Base-by-base conservation (phyloP, 2,329 filamentous ascomycete species). In the Dactylellina sp. region DNA sequence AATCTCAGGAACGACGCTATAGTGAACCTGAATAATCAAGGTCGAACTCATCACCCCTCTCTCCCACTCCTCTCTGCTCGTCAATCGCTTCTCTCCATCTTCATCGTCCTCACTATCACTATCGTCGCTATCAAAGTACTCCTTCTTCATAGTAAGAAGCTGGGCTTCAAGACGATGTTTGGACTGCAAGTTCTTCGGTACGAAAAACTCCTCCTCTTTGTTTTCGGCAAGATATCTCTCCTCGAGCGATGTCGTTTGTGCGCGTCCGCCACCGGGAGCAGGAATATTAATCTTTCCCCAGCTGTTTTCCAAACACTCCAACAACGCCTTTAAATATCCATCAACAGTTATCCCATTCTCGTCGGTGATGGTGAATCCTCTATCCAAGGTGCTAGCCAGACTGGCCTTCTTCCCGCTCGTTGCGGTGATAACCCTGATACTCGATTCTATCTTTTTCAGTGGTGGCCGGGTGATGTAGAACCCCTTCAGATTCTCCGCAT, bases 141-240 rank as follows among this genome's bases (percentile, higher is more conserved):
- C 68, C 28, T 60, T 72, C 53, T 64, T 72, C 60, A 72, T 72
- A 60, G 60, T 72, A 60, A 72, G 46, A 59, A 72, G 60, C 14
- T 64, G 55, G n/a, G 68, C 61, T 42, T 72, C 60, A n/a, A 72
- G 68, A 61, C 68, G 68, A 64, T 64, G 59, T 25, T 72, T 72
- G 4, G 24, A 39, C 49, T 37, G 46, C 28, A 64, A 24, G 14
- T 65, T 44, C 53, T 57, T 44, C 22, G 35, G 39, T n/a, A 55
- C 28, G 18, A 35, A 42, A 18, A 44, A 18, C 7, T 57, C 53
- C 22, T 44, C 39, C 2, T 40, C 22, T 14, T 24, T 24, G 16
- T 44, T 32, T 22, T 42, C 53, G 11, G 7, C 53, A 18, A 42
- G 39, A 28, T 57, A 57, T 14, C 53, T 52, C 59, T 62, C 44